These are phyloP conservation scores for Echites panduratus DNA, from an alignment of 257 asterid genomes.

Conservation along the genomic window DNA sequence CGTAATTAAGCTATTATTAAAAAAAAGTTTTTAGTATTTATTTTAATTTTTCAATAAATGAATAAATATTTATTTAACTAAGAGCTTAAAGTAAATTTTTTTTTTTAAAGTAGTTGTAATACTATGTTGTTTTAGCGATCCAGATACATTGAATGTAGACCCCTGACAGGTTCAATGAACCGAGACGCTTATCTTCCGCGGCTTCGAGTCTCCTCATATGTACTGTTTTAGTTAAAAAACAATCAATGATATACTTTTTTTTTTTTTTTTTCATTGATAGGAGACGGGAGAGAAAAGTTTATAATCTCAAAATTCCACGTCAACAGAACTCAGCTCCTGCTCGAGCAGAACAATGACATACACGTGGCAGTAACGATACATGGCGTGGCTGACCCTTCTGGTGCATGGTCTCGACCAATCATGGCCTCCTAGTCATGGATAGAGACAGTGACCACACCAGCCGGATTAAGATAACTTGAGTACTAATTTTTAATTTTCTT, in stretches of 20 bases:
- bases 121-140: too few relatives aligned
- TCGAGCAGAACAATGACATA: neutral
- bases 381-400: neutral
- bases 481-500: neutral
- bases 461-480: too few relatives aligned
- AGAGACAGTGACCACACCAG: too few relatives aligned
- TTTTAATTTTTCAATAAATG: too few relatives aligned
- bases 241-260: too few relatives aligned
- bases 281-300: neutral
- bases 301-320: neutral
- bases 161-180: slow-evolving; percentile 1
- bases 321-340: neutral
- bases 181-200: slow-evolving; percentile 3
- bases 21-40: too few relatives aligned
- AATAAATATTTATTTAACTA: too few relatives aligned
- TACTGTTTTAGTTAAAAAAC: neutral
- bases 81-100: too few relatives aligned
- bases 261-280: neutral
- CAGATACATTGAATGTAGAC: slow-evolving; percentile 9
- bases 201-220: slow-evolving; percentile 13
- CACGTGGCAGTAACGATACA: neutral
- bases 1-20: too few relatives aligned
- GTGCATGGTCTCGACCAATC: neutral
- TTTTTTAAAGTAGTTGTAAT: too few relatives aligned
- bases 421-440: too few relatives aligned